Percentiles rank a stretch among this genome's conserved stretches.
phyloP scores from a whole-genome alignment of 345 rosid genomes.

The Carallia pectinifolia region DNA sequence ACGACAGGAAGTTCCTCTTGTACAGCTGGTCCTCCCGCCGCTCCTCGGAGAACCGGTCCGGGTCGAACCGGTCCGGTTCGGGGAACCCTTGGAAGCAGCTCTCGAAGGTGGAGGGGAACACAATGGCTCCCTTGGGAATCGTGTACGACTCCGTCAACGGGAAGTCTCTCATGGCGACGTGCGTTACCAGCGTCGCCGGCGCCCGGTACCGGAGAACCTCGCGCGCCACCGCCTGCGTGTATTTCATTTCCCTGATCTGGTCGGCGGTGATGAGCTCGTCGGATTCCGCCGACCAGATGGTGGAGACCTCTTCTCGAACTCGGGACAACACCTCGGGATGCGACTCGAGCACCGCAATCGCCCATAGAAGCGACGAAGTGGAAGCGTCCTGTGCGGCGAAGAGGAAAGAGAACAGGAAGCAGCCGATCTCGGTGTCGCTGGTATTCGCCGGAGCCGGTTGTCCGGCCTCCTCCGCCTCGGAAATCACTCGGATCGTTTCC shows the following conservation, averaged over 20 bases:
- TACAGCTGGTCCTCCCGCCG: slow-evolving; percentile 53
- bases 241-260: slow-evolving; percentile 65
- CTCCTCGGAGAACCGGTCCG: slow-evolving; percentile 65
- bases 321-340: slow-evolving; percentile 56
- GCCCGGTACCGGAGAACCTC: slow-evolving; percentile 72
- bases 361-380: too few relatives aligned
- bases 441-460: slow-evolving; percentile 42
- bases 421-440: slow-evolving; percentile 56
- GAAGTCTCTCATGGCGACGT: slow-evolving; percentile 65
- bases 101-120: slow-evolving; percentile 79
- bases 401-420: slow-evolving; percentile 52
- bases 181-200: slow-evolving; percentile 86
- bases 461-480: slow-evolving; percentile 32
- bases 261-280: slow-evolving; percentile 51
- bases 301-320: slow-evolving; percentile 65
- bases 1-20: slow-evolving; percentile 62
- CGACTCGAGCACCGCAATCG: slow-evolving; percentile 59
- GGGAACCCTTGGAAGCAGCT: slow-evolving; percentile 80
- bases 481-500: slow-evolving; percentile 39
- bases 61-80: slow-evolving; percentile 72
- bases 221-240: slow-evolving; percentile 84
- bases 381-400: too few relatives aligned
- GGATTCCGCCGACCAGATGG: slow-evolving; percentile 72
- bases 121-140: slow-evolving; percentile 71
- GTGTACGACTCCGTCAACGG: slow-evolving; percentile 65